Evolutionary conservation across 2,329 filamentous ascomycete genomes (phyloP), one percentile per base, ranked within the genome.

Genomic region (Aspergillus pseudoterreus): DNA sequence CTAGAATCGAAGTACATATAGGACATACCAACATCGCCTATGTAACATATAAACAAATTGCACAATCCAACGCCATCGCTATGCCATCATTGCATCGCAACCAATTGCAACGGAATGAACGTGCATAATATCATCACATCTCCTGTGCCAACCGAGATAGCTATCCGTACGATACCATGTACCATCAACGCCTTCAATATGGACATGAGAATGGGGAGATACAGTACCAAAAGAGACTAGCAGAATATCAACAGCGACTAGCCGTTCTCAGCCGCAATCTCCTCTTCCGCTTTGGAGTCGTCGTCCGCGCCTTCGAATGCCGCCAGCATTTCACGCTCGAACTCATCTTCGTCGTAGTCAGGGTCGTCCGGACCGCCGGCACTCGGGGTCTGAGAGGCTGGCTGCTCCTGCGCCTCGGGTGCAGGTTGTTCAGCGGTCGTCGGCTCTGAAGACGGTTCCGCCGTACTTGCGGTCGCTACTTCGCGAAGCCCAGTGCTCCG

Each of bases 311-410:
- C 71, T 49, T 83, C 81, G 57, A 85, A 72, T 57, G 82, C 83
- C 1, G 82, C 82, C 61, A 84, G 72, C 64, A 87, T 75, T 60
- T 85, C 83, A 35, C 70, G 67, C 52, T 78, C 75, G 19, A 78
- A 60, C 45, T 74, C 75, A 51, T 77, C 75, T 9, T 79, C 73
- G 6, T 75, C 75, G 15, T 75, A 73, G 33, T 69, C 66, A 2
- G 66, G 63, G 15, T 66, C 59, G 50, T 64, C 63, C 0, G 58
- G 57, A 24, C 58, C 54, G 2, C 47, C 64, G 22, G 62, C 65
- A 45, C 66, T 64, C 38, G 54, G 56, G 15, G 67, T 67, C 45
- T 61, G 63, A 33, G 53, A 56, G 33, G 63, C 60, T 45, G 59
- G 63, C 42, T 61, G 63, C 14, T 70, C 65, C 11, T 61, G 52